Evolutionary conservation across 495 filamentous ascomycete species (phyloP).

Genomic region (Staphylotrichum tortipilum): DNA sequence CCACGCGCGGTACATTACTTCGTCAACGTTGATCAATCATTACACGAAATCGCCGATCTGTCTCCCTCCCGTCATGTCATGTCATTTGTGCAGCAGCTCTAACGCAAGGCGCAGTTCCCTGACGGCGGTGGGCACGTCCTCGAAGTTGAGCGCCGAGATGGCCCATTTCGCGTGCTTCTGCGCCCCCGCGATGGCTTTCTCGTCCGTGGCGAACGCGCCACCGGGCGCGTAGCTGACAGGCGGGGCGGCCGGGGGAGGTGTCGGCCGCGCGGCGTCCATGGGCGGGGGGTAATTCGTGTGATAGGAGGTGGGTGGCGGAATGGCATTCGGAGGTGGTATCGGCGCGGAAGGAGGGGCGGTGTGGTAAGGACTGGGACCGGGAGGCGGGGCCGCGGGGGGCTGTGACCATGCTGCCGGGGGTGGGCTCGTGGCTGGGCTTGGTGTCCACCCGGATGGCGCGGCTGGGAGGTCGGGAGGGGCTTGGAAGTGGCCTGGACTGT

Average conservation of each 20-base stretch:
- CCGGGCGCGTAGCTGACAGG: conserved; percentile 8
- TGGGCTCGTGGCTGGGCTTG: conserved; percentile 16
- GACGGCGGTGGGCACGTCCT: conserved; percentile 86
- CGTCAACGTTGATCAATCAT: too few relatives aligned
- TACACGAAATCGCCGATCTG: too few relatives aligned
- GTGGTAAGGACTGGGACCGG: conserved; percentile 6
- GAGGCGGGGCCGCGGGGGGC: conserved; percentile 1
- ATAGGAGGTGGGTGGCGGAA: conserved; percentile 16
- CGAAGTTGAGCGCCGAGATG: conserved; percentile 92
- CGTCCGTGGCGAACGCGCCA: conserved; percentile 44
- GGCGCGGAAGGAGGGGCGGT: conserved; percentile 12
- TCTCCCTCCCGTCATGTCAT: too few relatives aligned
- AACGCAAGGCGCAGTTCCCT: conserved; percentile 74
- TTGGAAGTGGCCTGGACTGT: conserved; percentile 12
- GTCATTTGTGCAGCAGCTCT: too few relatives aligned
- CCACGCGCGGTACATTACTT: too few relatives aligned
- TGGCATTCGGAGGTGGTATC: conserved; percentile 23
- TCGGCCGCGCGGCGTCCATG: conserved; percentile 8
- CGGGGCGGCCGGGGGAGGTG: conserved; percentile 4
- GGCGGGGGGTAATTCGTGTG: conserved; percentile 17
- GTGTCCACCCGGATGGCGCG: conserved; percentile 12
- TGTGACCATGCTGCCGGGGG: conserved; percentile 17
- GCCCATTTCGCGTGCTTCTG: conserved; percentile 98
- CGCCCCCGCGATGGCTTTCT: conserved; percentile 64
- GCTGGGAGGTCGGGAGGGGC: conserved; percentile 14